Conservation (phyloP, 805 yeast genomes). For the Candida krabiensis region DNA sequence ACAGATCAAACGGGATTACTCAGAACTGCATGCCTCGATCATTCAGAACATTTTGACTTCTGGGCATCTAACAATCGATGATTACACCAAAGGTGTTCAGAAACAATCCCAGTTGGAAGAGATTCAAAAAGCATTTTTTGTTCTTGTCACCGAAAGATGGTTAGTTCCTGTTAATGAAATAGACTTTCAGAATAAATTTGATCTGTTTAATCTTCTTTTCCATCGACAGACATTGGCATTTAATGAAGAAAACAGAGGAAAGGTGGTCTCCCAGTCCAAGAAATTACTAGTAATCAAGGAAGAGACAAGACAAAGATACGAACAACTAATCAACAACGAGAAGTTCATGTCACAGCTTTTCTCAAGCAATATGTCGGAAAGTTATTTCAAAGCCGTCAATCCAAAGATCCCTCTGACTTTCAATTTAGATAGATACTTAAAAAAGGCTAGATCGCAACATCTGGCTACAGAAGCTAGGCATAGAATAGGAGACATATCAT, state of each 20-base stretch:
- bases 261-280: constrained; percentile 51
- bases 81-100: constrained; percentile 40
- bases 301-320: constrained; percentile 39
- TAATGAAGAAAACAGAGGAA: constrained; percentile 30
- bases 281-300: constrained; percentile 63
- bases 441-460: constrained; percentile 62
- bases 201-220: constrained; percentile 36
- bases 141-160: constrained; percentile 49
- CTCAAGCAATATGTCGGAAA: constrained; percentile 5
- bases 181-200: constrained; percentile 32
- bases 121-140: constrained; percentile 40
- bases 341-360: constrained; percentile 12
- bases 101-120: constrained; percentile 25
- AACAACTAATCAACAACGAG: constrained; percentile 14
- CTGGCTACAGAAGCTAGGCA: constrained; percentile 62
- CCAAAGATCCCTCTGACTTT: constrained; percentile 54
- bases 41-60: constrained; percentile 67
- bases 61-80: constrained; percentile 64
- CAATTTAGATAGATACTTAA: constrained; percentile 65
- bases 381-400: constrained; percentile 41
- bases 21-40: constrained; percentile 51
- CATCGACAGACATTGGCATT: constrained; percentile 36
- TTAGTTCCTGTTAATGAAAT: constrained; percentile 44
- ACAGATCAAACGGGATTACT: constrained; percentile 45
- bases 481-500: constrained; percentile 67